Evolutionary conservation across 192 early-diverging fungal genomes (phyloP), one percentile per base, ranked within the genome.

Genomic region (Gamsiella multidivaricata): DNA sequence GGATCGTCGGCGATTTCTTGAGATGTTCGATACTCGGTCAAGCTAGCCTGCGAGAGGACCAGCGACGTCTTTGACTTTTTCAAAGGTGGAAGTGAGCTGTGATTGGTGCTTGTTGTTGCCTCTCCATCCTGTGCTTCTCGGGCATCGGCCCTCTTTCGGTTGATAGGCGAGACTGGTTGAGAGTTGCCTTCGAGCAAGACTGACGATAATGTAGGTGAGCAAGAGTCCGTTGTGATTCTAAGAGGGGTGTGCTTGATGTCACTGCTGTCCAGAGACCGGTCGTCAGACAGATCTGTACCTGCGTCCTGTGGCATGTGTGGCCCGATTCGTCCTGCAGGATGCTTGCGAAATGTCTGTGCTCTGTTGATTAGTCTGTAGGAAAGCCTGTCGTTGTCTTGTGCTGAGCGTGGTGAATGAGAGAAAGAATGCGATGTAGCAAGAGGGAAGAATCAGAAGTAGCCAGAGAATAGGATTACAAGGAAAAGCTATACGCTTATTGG

Each of bases 21-120:
- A 5, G 65, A 64, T 23, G 60, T 57, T 51, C 65, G 36, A n/a
- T 73, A 73, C 39, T 39, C 70, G 18, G 70, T 65, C 37, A 75
- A 23, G 33, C 51, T 75, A 3, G 42, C 55, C 32, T 66, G 71
- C 6, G 74, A 52, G 18, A 66, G 63, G 7, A 58, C 43, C 18
- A 66, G 28, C 18, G 74, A 78, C 3, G 52, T 66, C 45, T 69
- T 78, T 18, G 74, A 49, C 47, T 64, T 78, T 60, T 78, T 78
- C 18, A 63, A 25, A 10, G 74, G 74, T 8, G 74, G 74, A 11
- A 64, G 39, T 2, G 65, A 34, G 22, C 65, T 58, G 17, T 54
- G 34, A 25, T 29, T 39, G 31, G 26, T 34, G 29, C 34, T 52
- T 9, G 14, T 51, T 23, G 25, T 20, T 17, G 22, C 8, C 47